Evolutionary conservation across 805 yeast species (phyloP), one percentile per base, ranked within the genome.

Genomic region (Peterozyma xylosa): DNA sequence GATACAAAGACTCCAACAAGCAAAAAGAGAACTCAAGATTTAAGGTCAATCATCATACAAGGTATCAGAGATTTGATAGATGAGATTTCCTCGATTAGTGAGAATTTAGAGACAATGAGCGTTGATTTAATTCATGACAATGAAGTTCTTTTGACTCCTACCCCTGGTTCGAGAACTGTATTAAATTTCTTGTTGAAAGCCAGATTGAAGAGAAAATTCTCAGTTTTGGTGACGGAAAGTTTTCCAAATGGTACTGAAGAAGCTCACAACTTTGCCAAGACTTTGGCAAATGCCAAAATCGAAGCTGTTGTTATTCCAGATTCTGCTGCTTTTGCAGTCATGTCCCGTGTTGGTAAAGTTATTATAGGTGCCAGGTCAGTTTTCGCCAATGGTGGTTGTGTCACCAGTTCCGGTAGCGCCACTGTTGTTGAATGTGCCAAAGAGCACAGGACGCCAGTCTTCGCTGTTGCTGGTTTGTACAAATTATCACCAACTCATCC

Each of bases 271-370:
- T 87, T 91, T 58, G 96, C 93, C 17, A 78, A 79, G 54, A 77
- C 75, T 45, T 73, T 93, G 50, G 83, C 95, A 1, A 83, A 80
- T 45, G 88, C 91, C 45, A 86, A 90, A 42, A 87, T 93, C 38
- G 95, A 89, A 50, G 82, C 96, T 1, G 85, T 90, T 2, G 76
- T 93, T 43, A 85, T 93, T 33, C 97, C 99, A 1, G 99, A 93
- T 59, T 76, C 95, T 5, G 84, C 95, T 21, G 89, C 84, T 0
- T 88, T 83, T 63, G 97, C 99, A 0, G 88, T 93, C 39, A 93
- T 93, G 98, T 86, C 96, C 34, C 73, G 96, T 51, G 98, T 93
- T 5, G 96, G 97, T 37, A 95, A 95, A 61, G 99, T 93, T 30
- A 79, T 93, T 47, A 77, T 95, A 43, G 97, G 98, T 34, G 84